Evolutionary conservation across 139 green algal genomes (phyloP).

Genomic region (Bryopsis sp.): DNA sequence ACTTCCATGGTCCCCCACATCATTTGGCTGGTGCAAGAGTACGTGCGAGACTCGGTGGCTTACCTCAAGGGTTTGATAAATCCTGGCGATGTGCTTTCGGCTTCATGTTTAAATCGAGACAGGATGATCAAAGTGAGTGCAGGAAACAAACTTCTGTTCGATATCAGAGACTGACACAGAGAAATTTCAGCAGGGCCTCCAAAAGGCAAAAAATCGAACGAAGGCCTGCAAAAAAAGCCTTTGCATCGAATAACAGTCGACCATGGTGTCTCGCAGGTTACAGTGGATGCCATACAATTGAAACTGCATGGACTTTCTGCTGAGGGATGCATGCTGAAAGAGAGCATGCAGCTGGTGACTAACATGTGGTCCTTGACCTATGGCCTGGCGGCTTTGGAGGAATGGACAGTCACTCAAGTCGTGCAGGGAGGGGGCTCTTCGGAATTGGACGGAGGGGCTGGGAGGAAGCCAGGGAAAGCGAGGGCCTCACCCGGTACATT

Average conservation of each 20-base stretch:
- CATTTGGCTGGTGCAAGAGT: not conserved
- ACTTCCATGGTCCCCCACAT: conserved; percentile 1
- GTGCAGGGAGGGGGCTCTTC: too few species aligned
- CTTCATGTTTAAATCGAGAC: not conserved
- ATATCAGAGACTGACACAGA: too few species aligned
- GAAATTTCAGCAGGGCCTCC: too few species aligned
- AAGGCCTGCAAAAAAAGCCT: too few species aligned
- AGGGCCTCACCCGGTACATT: too few species aligned
- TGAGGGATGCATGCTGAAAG: not conserved
- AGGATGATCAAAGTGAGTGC: conserved; percentile 9
- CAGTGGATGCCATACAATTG: not conserved
- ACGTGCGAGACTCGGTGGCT: conserved; percentile 1
- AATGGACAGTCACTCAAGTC: not conserved
- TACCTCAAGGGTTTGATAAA: conserved; percentile 13
- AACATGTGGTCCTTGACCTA: not conserved
- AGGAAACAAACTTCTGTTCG: too few species aligned
- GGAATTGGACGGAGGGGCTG: too few species aligned
- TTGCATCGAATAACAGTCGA: too few species aligned
- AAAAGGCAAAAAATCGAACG: too few species aligned
- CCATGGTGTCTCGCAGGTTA: not conserved
- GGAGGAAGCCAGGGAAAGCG: too few species aligned
- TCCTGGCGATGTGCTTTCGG: not conserved
- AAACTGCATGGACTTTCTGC: not conserved
- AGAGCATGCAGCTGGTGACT: not conserved
- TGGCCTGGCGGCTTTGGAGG: not conserved